phyloP scores from a whole-genome alignment of 2,329 filamentous ascomycete species.

The Pseudocercospora macadamiae region DNA sequence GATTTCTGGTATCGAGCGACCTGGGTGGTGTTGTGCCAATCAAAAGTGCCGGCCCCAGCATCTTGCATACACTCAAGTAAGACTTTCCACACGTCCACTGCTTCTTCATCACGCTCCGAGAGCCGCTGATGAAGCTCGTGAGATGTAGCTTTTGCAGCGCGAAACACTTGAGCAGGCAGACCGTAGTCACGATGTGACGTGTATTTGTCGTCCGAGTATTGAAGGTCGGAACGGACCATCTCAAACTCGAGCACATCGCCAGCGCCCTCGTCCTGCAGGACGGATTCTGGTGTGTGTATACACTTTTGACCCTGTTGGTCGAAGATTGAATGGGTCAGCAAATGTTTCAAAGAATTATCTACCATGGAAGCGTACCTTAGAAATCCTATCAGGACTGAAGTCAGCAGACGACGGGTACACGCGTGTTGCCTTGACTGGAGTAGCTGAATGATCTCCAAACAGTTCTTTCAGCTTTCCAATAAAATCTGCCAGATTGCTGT shows the following conservation, averaged over 20 bases:
- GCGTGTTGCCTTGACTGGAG: conserved; percentile 17
- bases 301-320: background rate
- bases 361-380: too few relatives aligned
- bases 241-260: conserved; percentile 22
- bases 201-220: conserved; percentile 17
- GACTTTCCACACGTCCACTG: conserved; percentile 19
- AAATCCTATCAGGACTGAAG: conserved; percentile 15
- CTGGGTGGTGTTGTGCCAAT: conserved; percentile 12
- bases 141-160: conserved; percentile 8
- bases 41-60: conserved; percentile 18
- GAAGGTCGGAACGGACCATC: conserved; percentile 21
- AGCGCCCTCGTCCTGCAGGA: background rate
- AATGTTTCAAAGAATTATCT: too few relatives aligned
- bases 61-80: conserved; percentile 18
- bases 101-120: background rate
- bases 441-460: conserved; percentile 9
- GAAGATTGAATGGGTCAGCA: too few relatives aligned
- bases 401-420: conserved; percentile 19
- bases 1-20: conserved; percentile 18
- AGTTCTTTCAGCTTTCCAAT: conserved; percentile 22
- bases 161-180: conserved; percentile 18
- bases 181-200: conserved; percentile 14
- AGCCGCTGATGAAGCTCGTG: conserved; percentile 1
- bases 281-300: background rate
- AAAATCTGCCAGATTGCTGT: conserved; percentile 27